Conservation (phyloP, 2,329 filamentous ascomycete genomes). For the Trichophyton simii region DNA sequence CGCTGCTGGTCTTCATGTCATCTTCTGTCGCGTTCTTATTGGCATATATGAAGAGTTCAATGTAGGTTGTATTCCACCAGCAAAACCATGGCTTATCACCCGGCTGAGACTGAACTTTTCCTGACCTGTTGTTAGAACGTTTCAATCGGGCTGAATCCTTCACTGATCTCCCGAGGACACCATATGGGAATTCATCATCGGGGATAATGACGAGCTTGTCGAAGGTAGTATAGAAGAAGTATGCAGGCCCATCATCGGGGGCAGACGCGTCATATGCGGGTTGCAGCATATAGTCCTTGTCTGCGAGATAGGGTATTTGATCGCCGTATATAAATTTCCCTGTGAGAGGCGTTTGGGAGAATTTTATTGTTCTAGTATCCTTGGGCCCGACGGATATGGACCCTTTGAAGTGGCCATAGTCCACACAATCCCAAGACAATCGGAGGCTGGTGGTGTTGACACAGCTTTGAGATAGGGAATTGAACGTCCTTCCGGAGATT, state of each 20-base stretch:
- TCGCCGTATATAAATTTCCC: conserved; percentile 46
- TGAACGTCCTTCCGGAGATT: conserved; percentile 36
- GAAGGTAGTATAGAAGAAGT: conserved; percentile 50
- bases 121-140: conserved; percentile 20
- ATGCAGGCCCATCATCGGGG: conserved; percentile 46
- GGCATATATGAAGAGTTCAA: conserved; percentile 56
- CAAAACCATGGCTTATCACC: conserved; percentile 57
- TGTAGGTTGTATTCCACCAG: conserved; percentile 54
- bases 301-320: conserved; percentile 42
- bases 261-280: conserved; percentile 48
- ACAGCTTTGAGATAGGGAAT: conserved; percentile 39
- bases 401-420: conserved; percentile 16
- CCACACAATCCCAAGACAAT: conserved; percentile 41
- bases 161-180: conserved; percentile 10
- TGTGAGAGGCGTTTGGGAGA: conserved; percentile 13
- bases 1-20: conserved; percentile 4
- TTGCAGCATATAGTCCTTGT: conserved; percentile 35
- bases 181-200: conserved; percentile 24
- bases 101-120: conserved; percentile 33
- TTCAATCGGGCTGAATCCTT: conserved; percentile 14
- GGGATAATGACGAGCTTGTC: conserved; percentile 50
- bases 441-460: conserved; percentile 34
- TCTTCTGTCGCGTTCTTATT: conserved; percentile 19
- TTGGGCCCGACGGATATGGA: not conserved
- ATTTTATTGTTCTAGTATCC: not conserved